Conservation (phyloP, 139 green algal species). For the Nannochloris sp. region DNA sequence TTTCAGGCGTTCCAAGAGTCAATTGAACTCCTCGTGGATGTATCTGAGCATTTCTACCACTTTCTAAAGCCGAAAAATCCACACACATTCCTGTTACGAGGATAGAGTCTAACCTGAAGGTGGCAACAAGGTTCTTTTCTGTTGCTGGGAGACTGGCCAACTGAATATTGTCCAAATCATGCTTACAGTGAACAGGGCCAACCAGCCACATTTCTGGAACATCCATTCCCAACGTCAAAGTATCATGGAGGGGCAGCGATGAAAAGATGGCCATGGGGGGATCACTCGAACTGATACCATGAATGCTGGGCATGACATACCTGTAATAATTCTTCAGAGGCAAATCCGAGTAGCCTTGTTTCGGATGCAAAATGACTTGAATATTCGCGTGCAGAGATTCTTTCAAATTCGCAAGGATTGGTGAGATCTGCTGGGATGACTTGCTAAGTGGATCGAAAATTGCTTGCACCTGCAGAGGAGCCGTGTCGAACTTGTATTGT, state of each 20-base stretch:
- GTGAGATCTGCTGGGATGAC: slow-evolving; percentile 21
- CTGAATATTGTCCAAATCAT: slow-evolving; percentile 91
- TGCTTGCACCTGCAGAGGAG: slow-evolving; percentile 37
- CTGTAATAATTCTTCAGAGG: slow-evolving; percentile 89
- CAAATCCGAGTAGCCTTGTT: slow-evolving; percentile 57
- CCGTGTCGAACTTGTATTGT: background rate
- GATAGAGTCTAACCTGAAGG: slow-evolving; percentile 88
- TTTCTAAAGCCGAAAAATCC: slow-evolving; percentile 32
- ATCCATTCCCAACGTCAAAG: slow-evolving; percentile 88
- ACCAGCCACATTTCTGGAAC: slow-evolving; percentile 88
- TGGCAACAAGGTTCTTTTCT: slow-evolving; percentile 28
- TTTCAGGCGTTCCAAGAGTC: slow-evolving; percentile 48
- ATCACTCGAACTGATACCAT: background rate
- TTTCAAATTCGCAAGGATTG: slow-evolving; percentile 43
- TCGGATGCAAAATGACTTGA: slow-evolving; percentile 43
- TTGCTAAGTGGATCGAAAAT: slow-evolving; percentile 63
- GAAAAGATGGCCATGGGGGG: slow-evolving; percentile 30
- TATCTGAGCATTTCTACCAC: slow-evolving; percentile 26
- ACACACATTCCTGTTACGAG: slow-evolving; percentile 82
- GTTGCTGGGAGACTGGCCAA: slow-evolving; percentile 54
- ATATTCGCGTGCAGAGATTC: slow-evolving; percentile 17
- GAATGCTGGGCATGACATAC: slow-evolving; percentile 40
- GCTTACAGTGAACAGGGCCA: slow-evolving; percentile 46
- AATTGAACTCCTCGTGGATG: slow-evolving; percentile 86
- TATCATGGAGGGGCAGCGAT: slow-evolving; percentile 48